A percentile compares a stretch with the other conserved stretches of the same genome.
Conservation (phyloP, 2,329 filamentous ascomycete species). For the Sordariomycetes sp. region DNA sequence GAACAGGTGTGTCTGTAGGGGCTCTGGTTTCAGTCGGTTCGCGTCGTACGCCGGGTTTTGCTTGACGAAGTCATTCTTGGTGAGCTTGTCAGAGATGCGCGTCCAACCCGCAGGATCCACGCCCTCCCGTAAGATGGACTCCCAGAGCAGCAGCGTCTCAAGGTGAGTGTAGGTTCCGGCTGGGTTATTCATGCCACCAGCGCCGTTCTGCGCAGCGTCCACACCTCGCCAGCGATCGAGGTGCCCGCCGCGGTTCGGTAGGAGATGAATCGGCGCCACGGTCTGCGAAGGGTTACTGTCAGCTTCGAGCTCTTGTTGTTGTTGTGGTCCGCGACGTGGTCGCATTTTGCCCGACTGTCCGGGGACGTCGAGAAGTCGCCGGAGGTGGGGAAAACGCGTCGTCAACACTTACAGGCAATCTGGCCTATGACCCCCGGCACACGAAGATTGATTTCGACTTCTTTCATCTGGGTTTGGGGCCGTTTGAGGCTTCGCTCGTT, state of each 20-base stretch:
- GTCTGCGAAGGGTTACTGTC: slow-evolving; percentile 14
- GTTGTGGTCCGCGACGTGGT: too few species aligned
- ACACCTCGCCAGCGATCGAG: slow-evolving; percentile 48
- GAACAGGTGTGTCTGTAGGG: slow-evolving; percentile 71
- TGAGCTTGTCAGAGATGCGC: slow-evolving; percentile 65
- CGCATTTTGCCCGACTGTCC: too few species aligned
- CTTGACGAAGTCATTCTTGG: slow-evolving; percentile 63
- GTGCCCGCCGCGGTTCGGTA: slow-evolving; percentile 42
- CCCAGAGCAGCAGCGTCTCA: slow-evolving; percentile 79
- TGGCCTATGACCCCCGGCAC: slow-evolving; percentile 17
- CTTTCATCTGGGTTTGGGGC: slow-evolving; percentile 17
- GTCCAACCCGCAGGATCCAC: slow-evolving; percentile 56
- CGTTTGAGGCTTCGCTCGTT: slow-evolving; percentile 11
- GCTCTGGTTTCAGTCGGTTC: slow-evolving; percentile 64
- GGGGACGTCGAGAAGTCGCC: too few species aligned
- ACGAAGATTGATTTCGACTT: slow-evolving; percentile 13
- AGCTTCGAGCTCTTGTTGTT: too few species aligned
- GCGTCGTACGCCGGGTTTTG: slow-evolving; percentile 64
- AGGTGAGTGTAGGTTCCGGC: slow-evolving; percentile 72
- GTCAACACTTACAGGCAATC: slow-evolving; percentile 20
- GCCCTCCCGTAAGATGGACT: slow-evolving; percentile 63
- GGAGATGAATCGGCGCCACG: slow-evolving; percentile 47
- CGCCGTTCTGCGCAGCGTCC: slow-evolving; percentile 36
- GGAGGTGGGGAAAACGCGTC: too few species aligned
- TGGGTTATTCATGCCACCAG: slow-evolving; percentile 29